Conservation (phyloP, 2,329 filamentous ascomycete genomes). For the Aspergillus texensis region DNA sequence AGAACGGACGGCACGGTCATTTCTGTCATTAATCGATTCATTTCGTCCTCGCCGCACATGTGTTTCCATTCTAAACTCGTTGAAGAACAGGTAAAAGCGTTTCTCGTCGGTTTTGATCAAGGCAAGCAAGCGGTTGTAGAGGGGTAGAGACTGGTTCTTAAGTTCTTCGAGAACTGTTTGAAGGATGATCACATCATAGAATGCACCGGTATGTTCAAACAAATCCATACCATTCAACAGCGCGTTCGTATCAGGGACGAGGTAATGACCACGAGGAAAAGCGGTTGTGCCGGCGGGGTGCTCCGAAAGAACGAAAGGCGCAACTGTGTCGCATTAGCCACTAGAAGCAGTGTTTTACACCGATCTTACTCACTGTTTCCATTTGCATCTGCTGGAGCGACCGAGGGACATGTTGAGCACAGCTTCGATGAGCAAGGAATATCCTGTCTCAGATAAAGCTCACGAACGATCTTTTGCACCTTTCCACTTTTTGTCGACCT, state of each 20-base stretch:
- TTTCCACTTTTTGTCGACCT: slow-evolving; percentile 93
- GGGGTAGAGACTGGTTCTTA: slow-evolving; percentile 85
- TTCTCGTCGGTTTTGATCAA: slow-evolving; percentile 96
- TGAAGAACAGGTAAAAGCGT: slow-evolving; percentile 98
- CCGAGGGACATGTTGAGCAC: slow-evolving; percentile 73
- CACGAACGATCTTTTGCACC: slow-evolving; percentile 97
- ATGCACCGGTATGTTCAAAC: slow-evolving; percentile 87
- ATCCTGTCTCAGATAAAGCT: slow-evolving; percentile 93
- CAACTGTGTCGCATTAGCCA: slow-evolving; percentile 54
- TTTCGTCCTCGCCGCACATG: slow-evolving; percentile 73
- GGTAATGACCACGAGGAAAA: slow-evolving; percentile 87
- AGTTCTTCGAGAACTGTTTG: slow-evolving; percentile 97
- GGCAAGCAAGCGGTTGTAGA: slow-evolving; percentile 90
- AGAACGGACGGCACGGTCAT: slow-evolving; percentile 85
- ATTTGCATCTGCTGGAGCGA: slow-evolving; percentile 76
- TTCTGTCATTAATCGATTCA: slow-evolving; percentile 94
- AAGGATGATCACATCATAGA: slow-evolving; percentile 94
- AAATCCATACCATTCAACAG: slow-evolving; percentile 95
- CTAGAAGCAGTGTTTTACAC: neutral
- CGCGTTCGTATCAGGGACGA: slow-evolving; percentile 95
- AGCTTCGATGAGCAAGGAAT: slow-evolving; percentile 95
- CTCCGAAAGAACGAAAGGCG: slow-evolving; percentile 85
- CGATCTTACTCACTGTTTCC: slow-evolving; percentile 63
- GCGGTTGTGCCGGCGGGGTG: slow-evolving; percentile 80
- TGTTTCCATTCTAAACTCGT: slow-evolving; percentile 93